phyloP scores from a whole-genome alignment of 805 yeast genomes.

The Saturnispora kantuleensis region DNA sequence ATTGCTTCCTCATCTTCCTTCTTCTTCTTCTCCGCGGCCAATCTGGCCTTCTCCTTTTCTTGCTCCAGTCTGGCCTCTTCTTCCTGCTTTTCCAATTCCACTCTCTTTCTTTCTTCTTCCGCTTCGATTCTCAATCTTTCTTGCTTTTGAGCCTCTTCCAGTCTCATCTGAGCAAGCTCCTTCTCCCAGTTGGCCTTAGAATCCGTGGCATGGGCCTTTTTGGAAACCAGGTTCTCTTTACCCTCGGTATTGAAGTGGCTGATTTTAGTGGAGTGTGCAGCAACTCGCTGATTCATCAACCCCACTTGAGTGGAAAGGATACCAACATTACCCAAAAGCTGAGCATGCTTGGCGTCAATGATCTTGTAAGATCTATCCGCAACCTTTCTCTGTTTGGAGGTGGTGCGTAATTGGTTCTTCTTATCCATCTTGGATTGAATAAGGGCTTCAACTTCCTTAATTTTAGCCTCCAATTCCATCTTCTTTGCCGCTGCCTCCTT shows the following conservation, averaged over 20 bases:
- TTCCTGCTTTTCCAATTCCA: slow-evolving; percentile 31
- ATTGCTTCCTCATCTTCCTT: slow-evolving; percentile 27
- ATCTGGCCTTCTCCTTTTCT: slow-evolving; percentile 22
- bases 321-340: slow-evolving; percentile 30
- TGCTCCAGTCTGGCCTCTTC: slow-evolving; percentile 26
- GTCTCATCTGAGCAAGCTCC: slow-evolving; percentile 36
- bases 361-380: slow-evolving; percentile 29
- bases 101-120: slow-evolving; percentile 30
- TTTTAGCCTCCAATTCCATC: slow-evolving; percentile 25
- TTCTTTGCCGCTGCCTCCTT: slow-evolving; percentile 32
- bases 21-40: slow-evolving; percentile 22
- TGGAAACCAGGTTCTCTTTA: slow-evolving; percentile 27
- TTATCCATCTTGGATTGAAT: slow-evolving; percentile 34
- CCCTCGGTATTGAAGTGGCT: slow-evolving; percentile 29
- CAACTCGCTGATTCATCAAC: slow-evolving; percentile 32
- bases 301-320: slow-evolving; percentile 35
- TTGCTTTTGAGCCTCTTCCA: slow-evolving; percentile 36
- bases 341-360: slow-evolving; percentile 28
- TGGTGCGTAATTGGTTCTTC: slow-evolving; percentile 18
- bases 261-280: slow-evolving; percentile 37
- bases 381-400: slow-evolving; percentile 30
- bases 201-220: slow-evolving; percentile 34
- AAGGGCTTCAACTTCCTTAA: slow-evolving; percentile 30
- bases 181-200: slow-evolving; percentile 34
- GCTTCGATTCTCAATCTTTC: slow-evolving; percentile 33